Conservation (phyloP, 2,329 filamentous ascomycete species). For the Westerdykella aurantiaca region DNA sequence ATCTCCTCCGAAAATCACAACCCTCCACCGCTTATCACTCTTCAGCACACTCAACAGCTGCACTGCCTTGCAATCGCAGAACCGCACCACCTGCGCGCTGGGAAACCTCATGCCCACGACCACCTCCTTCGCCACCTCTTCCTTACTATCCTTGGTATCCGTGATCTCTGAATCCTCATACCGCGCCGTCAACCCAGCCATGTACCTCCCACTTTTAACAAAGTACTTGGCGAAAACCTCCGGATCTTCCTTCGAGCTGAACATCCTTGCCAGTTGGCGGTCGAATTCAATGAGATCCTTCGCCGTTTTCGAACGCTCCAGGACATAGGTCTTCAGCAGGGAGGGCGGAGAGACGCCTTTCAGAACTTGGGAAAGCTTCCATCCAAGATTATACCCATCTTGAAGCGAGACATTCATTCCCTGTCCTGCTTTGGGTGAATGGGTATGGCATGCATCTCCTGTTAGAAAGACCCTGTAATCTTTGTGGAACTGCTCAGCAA, state of each 20-base stretch:
- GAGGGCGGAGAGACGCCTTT: constrained; percentile 49
- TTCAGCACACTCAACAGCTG: constrained; percentile 47
- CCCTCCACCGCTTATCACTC: constrained; percentile 49
- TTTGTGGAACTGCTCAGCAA: constrained; percentile 64
- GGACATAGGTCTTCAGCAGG: constrained; percentile 57
- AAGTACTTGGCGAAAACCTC: constrained; percentile 54
- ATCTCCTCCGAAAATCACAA: constrained; percentile 48
- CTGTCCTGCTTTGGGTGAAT: constrained; percentile 66
- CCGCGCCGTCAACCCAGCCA: constrained; percentile 52
- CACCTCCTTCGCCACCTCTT: constrained; percentile 35
- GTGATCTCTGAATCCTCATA: constrained; percentile 51
- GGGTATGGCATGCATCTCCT: constrained; percentile 63
- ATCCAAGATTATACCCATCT: constrained; percentile 54
- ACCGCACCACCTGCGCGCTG: constrained; percentile 54
- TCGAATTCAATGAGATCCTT: constrained; percentile 58
- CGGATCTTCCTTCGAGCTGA: constrained; percentile 44
- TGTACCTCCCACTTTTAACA: constrained; percentile 53
- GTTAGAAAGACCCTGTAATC: constrained; percentile 61
- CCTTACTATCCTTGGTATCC: constrained; percentile 25
- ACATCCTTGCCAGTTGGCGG: constrained; percentile 49
- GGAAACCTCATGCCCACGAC: constrained; percentile 47
- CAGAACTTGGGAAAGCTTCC: constrained; percentile 46
- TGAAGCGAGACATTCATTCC: constrained; percentile 58
- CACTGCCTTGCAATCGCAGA: constrained; percentile 54
- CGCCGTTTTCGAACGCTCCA: constrained; percentile 47